Evolutionary conservation across 352 stramenopile species (phyloP).

Genomic region (Blastocystis sp.): DNA sequence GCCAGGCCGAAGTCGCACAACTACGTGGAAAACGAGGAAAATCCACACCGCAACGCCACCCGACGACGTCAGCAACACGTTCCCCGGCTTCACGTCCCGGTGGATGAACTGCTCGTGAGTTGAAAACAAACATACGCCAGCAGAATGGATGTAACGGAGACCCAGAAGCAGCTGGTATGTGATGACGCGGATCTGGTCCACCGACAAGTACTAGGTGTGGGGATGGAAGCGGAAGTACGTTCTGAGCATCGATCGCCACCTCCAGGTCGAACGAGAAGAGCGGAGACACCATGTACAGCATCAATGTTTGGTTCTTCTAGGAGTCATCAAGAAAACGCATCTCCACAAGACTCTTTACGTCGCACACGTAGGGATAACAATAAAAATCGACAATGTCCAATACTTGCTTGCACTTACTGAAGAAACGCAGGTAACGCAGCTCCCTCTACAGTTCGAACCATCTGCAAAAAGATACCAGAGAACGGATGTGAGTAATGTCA

Average conservation of each 20-base stretch:
- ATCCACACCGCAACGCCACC: not conserved
- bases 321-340: not conserved
- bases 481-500: not conserved
- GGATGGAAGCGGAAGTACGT: not conserved
- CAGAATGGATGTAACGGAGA: slow-evolving; percentile 81
- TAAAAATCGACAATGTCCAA: slow-evolving; percentile 42
- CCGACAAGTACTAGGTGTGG: slow-evolving; percentile 73
- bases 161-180: slow-evolving; percentile 87
- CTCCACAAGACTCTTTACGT: not conserved
- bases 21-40: not conserved
- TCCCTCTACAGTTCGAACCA: slow-evolving; percentile 4
- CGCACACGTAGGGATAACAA: slow-evolving; percentile 37
- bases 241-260: slow-evolving; percentile 12
- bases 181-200: slow-evolving; percentile 71
- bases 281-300: slow-evolving; percentile 27
- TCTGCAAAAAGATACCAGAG: not conserved
- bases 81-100: slow-evolving; percentile 84
- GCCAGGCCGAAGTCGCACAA: slow-evolving; percentile 83
- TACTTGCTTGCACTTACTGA: not conserved
- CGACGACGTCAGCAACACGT: slow-evolving; percentile 87
- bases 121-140: slow-evolving; percentile 64
- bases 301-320: not conserved
- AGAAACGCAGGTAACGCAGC: slow-evolving; percentile 34
- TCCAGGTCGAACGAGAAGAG: slow-evolving; percentile 26
- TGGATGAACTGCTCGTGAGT: slow-evolving; percentile 71